A percentile compares a stretch with the other conserved stretches of the same genome.
Conservation (phyloP, 495 filamentous ascomycete genomes). For the Xylaria longipes region DNA sequence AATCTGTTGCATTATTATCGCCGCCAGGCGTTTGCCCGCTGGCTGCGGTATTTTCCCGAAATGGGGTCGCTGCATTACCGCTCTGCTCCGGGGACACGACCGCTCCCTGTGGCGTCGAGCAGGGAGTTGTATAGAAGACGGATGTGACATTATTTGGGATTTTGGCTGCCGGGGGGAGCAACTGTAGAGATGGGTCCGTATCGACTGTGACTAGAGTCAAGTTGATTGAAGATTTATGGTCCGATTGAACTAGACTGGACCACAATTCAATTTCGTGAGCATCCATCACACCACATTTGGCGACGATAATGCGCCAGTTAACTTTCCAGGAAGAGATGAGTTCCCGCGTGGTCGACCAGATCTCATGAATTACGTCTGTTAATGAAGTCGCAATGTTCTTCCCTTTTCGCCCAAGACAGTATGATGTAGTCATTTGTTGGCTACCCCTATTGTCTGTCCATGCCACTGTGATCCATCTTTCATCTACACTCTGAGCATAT, state of each 20-base stretch:
- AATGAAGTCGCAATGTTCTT: constrained; percentile 61
- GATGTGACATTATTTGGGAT: constrained; percentile 48
- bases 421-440: constrained; percentile 78
- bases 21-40: constrained; percentile 66
- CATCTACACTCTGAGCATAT: constrained; percentile 80
- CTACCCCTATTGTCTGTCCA: constrained; percentile 88
- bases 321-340: constrained; percentile 74
- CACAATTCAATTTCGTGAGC: constrained; percentile 74
- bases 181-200: constrained; percentile 66
- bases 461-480: constrained; percentile 86
- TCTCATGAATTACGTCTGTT: constrained; percentile 72
- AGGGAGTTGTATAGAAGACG: constrained; percentile 58
- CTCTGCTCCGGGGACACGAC: constrained; percentile 63
- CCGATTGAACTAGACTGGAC: constrained; percentile 51
- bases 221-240: constrained; percentile 53
- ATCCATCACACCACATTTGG: constrained; percentile 74
- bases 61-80: constrained; percentile 56
- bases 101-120: constrained; percentile 62
- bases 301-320: constrained; percentile 81
- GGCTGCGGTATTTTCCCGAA: constrained; percentile 49
- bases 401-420: constrained; percentile 73
- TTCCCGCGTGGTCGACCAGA: constrained; percentile 84
- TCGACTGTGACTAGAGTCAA: constrained; percentile 71
- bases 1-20: constrained; percentile 52
- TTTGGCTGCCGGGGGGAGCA: constrained; percentile 60